phyloP scores from a whole-genome alignment of 345 rosid genomes.

The Adansonia digitata region DNA sequence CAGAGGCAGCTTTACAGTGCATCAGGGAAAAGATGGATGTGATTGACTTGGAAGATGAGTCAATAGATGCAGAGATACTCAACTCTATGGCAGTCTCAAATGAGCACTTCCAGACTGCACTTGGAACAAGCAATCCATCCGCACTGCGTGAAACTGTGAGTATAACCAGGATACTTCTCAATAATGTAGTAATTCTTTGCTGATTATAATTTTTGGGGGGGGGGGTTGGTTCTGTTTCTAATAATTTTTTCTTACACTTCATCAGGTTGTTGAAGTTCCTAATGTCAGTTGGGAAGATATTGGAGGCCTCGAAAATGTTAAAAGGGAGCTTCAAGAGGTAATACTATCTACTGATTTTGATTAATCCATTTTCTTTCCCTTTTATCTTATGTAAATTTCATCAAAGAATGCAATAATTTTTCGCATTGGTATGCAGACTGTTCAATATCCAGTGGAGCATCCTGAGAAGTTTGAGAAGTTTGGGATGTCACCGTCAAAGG shows the following conservation, averaged over 20 bases:
- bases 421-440: slow-evolving; percentile 51
- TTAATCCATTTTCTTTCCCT: neutral
- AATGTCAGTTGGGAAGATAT: slow-evolving; percentile 86
- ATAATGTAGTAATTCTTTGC: neutral
- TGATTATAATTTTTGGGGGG: neutral
- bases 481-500: slow-evolving; percentile 97
- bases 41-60: slow-evolving; percentile 92
- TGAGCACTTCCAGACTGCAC: slow-evolving; percentile 93
- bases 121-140: slow-evolving; percentile 82
- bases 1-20: slow-evolving; percentile 98
- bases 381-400: neutral
- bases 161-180: slow-evolving; percentile 7
- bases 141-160: slow-evolving; percentile 83
- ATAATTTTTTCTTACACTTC: neutral
- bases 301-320: slow-evolving; percentile 93
- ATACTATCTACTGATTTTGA: neutral
- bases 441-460: slow-evolving; percentile 98
- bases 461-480: slow-evolving; percentile 96
- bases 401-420: neutral
- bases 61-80: slow-evolving; percentile 88
- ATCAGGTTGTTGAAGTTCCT: slow-evolving; percentile 94
- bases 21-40: slow-evolving; percentile 98
- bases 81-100: slow-evolving; percentile 91
- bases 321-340: slow-evolving; percentile 97
- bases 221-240: neutral